Percentiles rank a stretch among this genome's conserved stretches.
These are phyloP conservation scores for Colletotrichum theobromicola DNA, from an alignment of 2,329 filamentous ascomycete species.

Conservation along the genomic window DNA sequence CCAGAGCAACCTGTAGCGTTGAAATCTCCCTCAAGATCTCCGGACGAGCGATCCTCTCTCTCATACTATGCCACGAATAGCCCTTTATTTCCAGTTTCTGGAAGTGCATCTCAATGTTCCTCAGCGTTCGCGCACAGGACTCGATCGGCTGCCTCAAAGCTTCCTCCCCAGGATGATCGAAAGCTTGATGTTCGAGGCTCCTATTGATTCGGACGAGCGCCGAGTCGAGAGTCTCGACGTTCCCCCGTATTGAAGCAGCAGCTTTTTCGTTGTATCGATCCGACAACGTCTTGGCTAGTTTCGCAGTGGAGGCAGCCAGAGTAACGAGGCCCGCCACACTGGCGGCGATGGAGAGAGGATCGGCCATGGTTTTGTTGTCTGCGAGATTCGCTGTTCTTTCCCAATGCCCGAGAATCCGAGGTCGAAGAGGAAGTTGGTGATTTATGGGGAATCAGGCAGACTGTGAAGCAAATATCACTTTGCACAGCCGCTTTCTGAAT, in stretches of 20 bases:
- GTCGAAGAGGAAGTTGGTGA: background rate
- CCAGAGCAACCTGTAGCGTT: background rate
- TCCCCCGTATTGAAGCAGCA: background rate
- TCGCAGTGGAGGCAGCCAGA: background rate
- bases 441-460: background rate
- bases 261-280: background rate
- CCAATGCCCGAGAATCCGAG: background rate
- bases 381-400: background rate
- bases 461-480: background rate
- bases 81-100: background rate
- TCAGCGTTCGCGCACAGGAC: background rate
- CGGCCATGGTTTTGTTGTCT: background rate
- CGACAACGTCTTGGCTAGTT: background rate
- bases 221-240: background rate
- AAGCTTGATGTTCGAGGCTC: background rate
- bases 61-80: background rate
- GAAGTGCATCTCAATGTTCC: background rate
- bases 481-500: background rate
- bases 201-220: background rate
- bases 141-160: background rate
- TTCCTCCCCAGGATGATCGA: background rate
- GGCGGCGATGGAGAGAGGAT: slow-evolving; percentile 1
- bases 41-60: background rate
- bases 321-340: background rate
- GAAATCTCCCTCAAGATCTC: background rate